Base-by-base conservation (phyloP, 2,329 filamentous ascomycete species). In the Sporothrix humicola region DNA sequence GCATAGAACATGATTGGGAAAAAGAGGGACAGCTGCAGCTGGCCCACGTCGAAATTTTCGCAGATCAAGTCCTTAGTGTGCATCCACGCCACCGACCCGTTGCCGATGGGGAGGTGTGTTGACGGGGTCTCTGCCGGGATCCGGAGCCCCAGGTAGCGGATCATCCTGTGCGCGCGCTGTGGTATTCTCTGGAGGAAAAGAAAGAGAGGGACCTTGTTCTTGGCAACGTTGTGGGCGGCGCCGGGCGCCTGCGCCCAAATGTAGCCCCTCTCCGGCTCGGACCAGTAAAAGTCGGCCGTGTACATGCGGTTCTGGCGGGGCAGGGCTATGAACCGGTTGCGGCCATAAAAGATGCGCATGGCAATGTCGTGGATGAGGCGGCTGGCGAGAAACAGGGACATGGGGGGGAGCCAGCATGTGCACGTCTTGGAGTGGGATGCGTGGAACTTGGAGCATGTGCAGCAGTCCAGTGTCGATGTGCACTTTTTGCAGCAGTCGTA, bases 381-480 rank as follows among this genome's bases (percentile, higher is more conserved):
- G 70, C 37, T 72, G 44, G 31, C 46, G 1, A 72, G 42, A 17
- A 72, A 72, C 6, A 72, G 31, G 7, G 56, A 44, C 10, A 6
- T 54, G 2, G 58, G 70, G 13, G 70, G 70, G 31, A 26, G 26
- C 70, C 70, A 72, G 26, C 70, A 72, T 9, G 42, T 65, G 70
- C 70, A 72, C 17, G 58, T 71, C 7, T 37, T 26, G 5, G 68
- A 56, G 9, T 70, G 20, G 10, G 68, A 52, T 52, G 26, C 68
- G 50, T 70, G 52, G 37, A 12, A 58, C 15, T 54, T 54, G 50
- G 31, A 9, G 8, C 68, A 70, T 12, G 68, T 17, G 50, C 68
- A 70, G 68, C 50, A 56, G 68, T 70, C 68, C n/a, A 70, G 68
- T 12, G 68, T 46, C 2, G 68, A 37, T 17, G 68, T 70, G 31